Evolutionary conservation across 768 basidiomycete species (phyloP), one percentile per base, ranked within the genome.

Genomic region (Amanita pallidorosea): DNA sequence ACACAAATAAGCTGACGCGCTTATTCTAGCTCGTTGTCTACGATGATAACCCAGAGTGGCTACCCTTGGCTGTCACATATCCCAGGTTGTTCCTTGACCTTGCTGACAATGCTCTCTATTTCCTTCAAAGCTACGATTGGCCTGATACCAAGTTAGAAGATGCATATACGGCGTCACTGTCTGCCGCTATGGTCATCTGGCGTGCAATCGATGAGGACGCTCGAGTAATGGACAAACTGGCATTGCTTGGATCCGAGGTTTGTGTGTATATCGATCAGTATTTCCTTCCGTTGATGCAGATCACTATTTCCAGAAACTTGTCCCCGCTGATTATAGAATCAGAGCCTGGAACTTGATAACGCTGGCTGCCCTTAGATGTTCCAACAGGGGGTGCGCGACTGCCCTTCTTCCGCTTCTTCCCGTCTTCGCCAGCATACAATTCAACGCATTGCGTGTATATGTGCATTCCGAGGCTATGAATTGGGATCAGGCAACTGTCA

Each of bases 261-360:
- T 37, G 67, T 57, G 38, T 6, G 41, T 29, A 38, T 47, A 33
- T n/a, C n/a, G 49, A 48, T 29, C 29, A 23, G 52, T 44, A 20
- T 49, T 45, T 23, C 22, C 23, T 27, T 33, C 7, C n/a, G 5
- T 22, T 36, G 12, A 47, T 41, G 18, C 17, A 23, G 7, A 15
- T 25, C 29, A 33, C 5, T 20, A 15, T 25, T 36, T n/a, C n/a
- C 1, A 52, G 75, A 74, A 70, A 67, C 65, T 49, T 57, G 7
- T 56, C 64, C 9, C 67, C 62, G 36, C 53, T 55, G 13, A 60
- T 64, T 54, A 62, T 73, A 22, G 64, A 33, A 66, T 85, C 2
- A 76, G 81, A 13, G 67, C 76, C 2, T 89, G 86, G 86, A 85
- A 83, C 58, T 61, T 83, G 31, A 60, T 89, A 17, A 63, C 74